A percentile compares a stretch with the other conserved stretches of the same genome.
phyloP scores from a whole-genome alignment of 2,329 filamentous ascomycete genomes.

The Laburnicola sp. region DNA sequence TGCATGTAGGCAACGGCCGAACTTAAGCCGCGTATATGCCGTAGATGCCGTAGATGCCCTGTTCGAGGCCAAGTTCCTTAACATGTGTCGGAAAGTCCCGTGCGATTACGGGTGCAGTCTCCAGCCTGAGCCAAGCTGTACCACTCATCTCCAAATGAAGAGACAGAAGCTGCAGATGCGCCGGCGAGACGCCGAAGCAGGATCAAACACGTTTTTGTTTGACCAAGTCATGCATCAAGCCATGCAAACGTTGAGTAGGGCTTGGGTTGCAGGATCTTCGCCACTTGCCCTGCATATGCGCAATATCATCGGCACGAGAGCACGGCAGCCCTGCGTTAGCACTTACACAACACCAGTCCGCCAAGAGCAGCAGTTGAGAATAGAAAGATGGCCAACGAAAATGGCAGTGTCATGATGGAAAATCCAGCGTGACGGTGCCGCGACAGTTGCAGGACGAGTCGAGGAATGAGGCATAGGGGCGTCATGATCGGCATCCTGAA shows the following conservation, averaged over 20 bases:
- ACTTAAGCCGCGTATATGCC: conserved; percentile 1
- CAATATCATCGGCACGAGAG: background rate
- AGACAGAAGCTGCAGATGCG: background rate
- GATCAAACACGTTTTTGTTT: background rate
- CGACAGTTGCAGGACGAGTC: background rate
- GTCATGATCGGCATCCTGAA: conserved; percentile 11
- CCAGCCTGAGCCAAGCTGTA: background rate
- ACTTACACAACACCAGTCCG: background rate
- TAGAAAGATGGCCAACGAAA: background rate
- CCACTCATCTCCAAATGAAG: background rate
- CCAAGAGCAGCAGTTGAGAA: background rate
- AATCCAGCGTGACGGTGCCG: background rate
- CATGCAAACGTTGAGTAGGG: conserved; percentile 6
- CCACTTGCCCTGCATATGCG: conserved; percentile 10
- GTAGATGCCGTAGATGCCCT: background rate
- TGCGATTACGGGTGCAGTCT: too few species aligned
- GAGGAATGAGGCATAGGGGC: conserved; percentile 8
- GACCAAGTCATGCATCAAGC: conserved; percentile 4
- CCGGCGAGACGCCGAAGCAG: background rate
- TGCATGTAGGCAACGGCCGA: background rate
- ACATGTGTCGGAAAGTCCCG: too few species aligned
- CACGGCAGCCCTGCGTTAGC: conserved; percentile 7
- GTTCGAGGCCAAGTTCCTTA: too few species aligned
- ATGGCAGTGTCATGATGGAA: background rate
- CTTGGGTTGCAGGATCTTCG: conserved; percentile 5